A percentile compares a stretch with the other conserved stretches of the same genome.
Conservation (phyloP, 768 basidiomycete genomes). For the Suillus brevipes region DNA sequence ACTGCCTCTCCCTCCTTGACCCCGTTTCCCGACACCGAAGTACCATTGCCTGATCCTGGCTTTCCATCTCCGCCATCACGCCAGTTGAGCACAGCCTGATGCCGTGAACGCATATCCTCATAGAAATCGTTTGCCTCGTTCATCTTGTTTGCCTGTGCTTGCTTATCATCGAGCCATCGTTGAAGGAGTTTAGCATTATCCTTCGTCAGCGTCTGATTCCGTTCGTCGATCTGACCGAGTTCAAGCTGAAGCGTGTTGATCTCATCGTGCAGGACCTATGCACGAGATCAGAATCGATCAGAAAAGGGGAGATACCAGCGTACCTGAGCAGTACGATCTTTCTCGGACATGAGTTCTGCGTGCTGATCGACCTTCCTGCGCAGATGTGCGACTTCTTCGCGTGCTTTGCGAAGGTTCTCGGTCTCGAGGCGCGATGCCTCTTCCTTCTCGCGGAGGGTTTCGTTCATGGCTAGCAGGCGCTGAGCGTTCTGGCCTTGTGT, state of each 20-base stretch:
- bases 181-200: constrained; percentile 96
- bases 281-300: constrained; percentile 9
- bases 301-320: constrained; percentile 10
- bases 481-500: constrained; percentile 96
- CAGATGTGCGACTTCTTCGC: constrained; percentile 72
- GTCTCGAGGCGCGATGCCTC: constrained; percentile 80
- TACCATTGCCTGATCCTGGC: constrained; percentile 38
- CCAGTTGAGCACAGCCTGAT: constrained; percentile 62
- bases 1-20: constrained; percentile 42
- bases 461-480: constrained; percentile 89
- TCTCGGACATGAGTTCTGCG: constrained; percentile 82
- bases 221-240: constrained; percentile 83
- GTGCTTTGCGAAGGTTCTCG: constrained; percentile 73
- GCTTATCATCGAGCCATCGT: constrained; percentile 96
- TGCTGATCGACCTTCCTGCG: constrained; percentile 82
- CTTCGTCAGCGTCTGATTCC: constrained; percentile 81
- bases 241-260: constrained; percentile 90
- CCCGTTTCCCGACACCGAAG: constrained; percentile 42
- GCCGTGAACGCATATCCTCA: constrained; percentile 79
- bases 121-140: constrained; percentile 92
- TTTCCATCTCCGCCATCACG: constrained; percentile 39
- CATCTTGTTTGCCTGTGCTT: constrained; percentile 90
- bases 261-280: constrained; percentile 91
- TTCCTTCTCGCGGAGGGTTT: constrained; percentile 92
- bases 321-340: constrained; percentile 88